Conservation (phyloP, 2,329 filamentous ascomycete genomes). For the Aureobasidium sp. region DNA sequence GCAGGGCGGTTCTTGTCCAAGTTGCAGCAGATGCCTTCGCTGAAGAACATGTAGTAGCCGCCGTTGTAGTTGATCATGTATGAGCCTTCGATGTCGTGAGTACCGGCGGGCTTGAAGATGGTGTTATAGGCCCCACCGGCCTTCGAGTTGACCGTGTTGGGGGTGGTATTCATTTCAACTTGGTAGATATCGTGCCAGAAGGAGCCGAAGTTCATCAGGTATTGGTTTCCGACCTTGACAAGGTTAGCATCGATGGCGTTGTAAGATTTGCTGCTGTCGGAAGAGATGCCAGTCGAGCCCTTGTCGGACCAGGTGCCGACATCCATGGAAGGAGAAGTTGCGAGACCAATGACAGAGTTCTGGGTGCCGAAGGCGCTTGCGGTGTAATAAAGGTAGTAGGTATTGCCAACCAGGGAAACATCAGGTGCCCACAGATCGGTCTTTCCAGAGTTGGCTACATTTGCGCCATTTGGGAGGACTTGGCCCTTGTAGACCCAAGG, state of each 20-base stretch:
- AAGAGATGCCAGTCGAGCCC: slow-evolving; percentile 47
- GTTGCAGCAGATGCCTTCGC: slow-evolving; percentile 52
- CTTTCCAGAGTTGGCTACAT: slow-evolving; percentile 37
- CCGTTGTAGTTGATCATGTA: slow-evolving; percentile 47
- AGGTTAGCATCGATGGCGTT: slow-evolving; percentile 46
- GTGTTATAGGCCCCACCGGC: slow-evolving; percentile 36
- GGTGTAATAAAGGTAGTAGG: slow-evolving; percentile 59
- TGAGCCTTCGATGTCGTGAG: slow-evolving; percentile 47
- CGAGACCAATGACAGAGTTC: slow-evolving; percentile 52
- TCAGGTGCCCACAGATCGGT: slow-evolving; percentile 54
- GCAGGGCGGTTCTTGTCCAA: slow-evolving; percentile 45
- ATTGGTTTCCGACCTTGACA: slow-evolving; percentile 34
- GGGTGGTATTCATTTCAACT: slow-evolving; percentile 38
- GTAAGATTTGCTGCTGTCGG: slow-evolving; percentile 30
- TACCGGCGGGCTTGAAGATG: slow-evolving; percentile 43
- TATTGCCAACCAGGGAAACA: slow-evolving; percentile 45
- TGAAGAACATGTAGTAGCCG: slow-evolving; percentile 59
- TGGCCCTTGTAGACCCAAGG: slow-evolving; percentile 44
- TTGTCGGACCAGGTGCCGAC: slow-evolving; percentile 52
- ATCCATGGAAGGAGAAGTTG: slow-evolving; percentile 41
- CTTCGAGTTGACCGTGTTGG: slow-evolving; percentile 19
- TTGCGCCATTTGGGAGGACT: slow-evolving; percentile 37
- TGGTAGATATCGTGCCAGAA: slow-evolving; percentile 61
- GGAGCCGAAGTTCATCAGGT: slow-evolving; percentile 54
- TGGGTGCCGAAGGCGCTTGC: slow-evolving; percentile 56